Evolutionary conservation across 768 basidiomycete species (phyloP).

Genomic region (Suillus weaverae): DNA sequence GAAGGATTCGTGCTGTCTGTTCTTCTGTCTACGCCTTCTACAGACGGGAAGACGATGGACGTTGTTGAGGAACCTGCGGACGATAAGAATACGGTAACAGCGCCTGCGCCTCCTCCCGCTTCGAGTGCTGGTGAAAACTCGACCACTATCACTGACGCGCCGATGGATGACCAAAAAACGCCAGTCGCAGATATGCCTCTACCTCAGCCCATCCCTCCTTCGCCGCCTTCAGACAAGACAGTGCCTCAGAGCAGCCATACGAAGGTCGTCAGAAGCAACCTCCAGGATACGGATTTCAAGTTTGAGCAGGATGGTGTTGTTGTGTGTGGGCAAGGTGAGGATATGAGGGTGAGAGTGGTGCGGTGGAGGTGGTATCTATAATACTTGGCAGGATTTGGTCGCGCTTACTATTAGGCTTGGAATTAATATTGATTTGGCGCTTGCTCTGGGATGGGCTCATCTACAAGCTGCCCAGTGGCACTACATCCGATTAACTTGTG

Average conservation of each 20-base stretch:
- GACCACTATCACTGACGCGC: background rate
- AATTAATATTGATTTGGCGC: background rate
- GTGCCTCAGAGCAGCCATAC: background rate
- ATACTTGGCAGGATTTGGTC: background rate
- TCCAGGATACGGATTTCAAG: constrained; percentile 21
- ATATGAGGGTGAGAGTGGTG: constrained; percentile 24
- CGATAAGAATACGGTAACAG: background rate
- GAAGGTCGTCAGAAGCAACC: constrained; percentile 16
- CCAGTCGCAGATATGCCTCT: background rate
- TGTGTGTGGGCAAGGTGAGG: constrained; percentile 11
- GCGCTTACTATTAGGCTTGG: background rate
- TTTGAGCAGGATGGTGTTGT: constrained; percentile 23
- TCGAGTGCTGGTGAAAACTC: background rate
- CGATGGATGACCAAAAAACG: background rate
- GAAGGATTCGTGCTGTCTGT: constrained; percentile 9
- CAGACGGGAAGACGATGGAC: background rate
- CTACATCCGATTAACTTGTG: background rate
- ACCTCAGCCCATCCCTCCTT: background rate
- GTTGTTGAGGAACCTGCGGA: background rate
- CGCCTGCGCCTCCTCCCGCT: background rate
- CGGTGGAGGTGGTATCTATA: constrained; percentile 28
- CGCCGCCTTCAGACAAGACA: background rate
- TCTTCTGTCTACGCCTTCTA: background rate
- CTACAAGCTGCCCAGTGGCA: background rate
- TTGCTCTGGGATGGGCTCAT: background rate